Conservation (phyloP, 2,329 filamentous ascomycete species). For the Diaporthe citriasiana region DNA sequence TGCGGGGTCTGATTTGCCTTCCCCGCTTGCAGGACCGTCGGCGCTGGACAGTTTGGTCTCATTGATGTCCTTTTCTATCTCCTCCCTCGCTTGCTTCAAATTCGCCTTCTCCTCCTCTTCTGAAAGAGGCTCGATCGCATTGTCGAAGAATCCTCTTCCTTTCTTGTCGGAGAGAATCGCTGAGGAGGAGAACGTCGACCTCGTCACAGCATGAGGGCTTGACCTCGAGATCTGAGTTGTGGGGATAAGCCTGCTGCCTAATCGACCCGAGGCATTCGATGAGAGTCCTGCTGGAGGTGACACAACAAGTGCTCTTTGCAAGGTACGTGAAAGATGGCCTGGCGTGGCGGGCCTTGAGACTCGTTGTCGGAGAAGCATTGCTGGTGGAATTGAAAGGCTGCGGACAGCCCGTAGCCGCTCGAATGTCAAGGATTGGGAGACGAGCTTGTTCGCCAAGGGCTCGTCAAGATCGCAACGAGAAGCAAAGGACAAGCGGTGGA, state of each 20-base stretch:
- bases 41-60: conserved; percentile 60
- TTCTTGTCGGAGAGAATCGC: conserved; percentile 56
- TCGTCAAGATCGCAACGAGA: neutral
- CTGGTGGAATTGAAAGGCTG: conserved; percentile 12
- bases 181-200: conserved; percentile 56
- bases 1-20: conserved; percentile 53
- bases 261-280: conserved; percentile 35
- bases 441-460: neutral
- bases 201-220: conserved; percentile 37
- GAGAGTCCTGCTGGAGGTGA: conserved; percentile 32
- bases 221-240: conserved; percentile 25
- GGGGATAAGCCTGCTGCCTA: conserved; percentile 17
- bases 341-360: conserved; percentile 39
- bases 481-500: neutral
- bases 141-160: conserved; percentile 65
- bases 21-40: conserved; percentile 58
- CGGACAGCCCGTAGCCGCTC: conserved; percentile 11
- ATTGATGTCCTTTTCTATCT: conserved; percentile 62
- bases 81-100: conserved; percentile 61
- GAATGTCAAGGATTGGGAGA: neutral
- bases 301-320: conserved; percentile 33
- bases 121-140: conserved; percentile 62
- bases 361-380: conserved; percentile 44
- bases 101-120: conserved; percentile 68
- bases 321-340: conserved; percentile 34